A percentile compares a stretch with the other conserved stretches of the same genome.
Conservation (phyloP, 2,329 filamentous ascomycete species). For the Colletotrichum sp. region DNA sequence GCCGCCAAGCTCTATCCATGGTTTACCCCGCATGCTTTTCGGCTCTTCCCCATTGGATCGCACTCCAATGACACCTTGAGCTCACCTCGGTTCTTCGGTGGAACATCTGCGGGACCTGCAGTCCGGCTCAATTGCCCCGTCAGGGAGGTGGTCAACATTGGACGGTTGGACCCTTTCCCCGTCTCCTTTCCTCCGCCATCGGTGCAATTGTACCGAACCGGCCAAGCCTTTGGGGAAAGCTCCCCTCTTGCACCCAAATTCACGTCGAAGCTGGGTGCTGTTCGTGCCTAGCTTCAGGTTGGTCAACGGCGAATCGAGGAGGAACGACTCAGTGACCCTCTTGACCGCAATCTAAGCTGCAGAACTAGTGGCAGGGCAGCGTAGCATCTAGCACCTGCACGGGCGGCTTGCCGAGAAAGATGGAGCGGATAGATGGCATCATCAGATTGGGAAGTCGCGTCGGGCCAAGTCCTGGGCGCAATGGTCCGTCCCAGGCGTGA, state of each 20-base stretch:
- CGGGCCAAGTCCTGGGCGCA: neutral
- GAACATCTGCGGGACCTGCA: constrained; percentile 9
- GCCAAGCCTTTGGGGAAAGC: neutral
- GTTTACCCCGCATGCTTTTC: constrained; percentile 7
- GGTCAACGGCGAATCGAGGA: neutral
- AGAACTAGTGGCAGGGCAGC: constrained; percentile 2
- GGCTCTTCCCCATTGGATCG: constrained; percentile 12
- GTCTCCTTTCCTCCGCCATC: constrained; percentile 5
- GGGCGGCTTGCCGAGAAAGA: neutral
- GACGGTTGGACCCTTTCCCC: neutral
- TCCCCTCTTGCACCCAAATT: neutral
- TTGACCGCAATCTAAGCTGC: constrained; percentile 9
- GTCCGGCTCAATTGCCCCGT: constrained; percentile 15
- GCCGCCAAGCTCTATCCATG: neutral
- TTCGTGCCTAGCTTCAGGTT: neutral
- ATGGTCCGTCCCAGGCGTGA: neutral
- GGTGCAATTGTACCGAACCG: constrained; percentile 11
- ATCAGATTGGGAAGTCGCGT: neutral
- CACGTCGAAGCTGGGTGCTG: neutral
- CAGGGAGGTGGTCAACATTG: neutral
- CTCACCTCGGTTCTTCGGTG: neutral
- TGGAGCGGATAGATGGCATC: constrained; percentile 6
- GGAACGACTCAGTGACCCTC: neutral
- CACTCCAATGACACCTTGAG: neutral
- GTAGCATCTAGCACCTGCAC: neutral